Conservation (phyloP, 768 basidiomycete species). For the Dacryopinax primogenitus region DNA sequence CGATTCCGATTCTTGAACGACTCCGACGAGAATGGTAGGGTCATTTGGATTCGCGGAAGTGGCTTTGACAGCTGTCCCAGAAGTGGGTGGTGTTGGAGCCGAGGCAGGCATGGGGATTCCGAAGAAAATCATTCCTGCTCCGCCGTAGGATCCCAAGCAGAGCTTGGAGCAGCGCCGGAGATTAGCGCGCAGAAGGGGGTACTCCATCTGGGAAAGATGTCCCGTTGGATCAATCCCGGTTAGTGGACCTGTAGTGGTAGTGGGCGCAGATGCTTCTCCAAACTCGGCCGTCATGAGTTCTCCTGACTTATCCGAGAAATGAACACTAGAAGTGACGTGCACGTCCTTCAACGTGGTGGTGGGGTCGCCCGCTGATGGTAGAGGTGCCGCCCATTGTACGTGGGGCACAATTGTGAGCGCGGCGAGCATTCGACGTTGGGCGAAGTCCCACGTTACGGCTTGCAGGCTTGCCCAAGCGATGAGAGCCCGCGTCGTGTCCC, state of each 20-base stretch:
- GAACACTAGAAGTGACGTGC: constrained; percentile 58
- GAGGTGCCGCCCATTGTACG: constrained; percentile 17
- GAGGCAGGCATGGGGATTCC: constrained; percentile 37
- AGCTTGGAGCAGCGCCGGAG: constrained; percentile 71
- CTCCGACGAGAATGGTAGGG: constrained; percentile 42
- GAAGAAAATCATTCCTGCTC: constrained; percentile 68
- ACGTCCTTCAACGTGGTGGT: constrained; percentile 23
- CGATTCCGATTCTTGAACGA: constrained; percentile 58
- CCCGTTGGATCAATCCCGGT: neutral
- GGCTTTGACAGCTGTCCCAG: neutral
- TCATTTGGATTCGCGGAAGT: neutral
- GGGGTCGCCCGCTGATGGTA: neutral
- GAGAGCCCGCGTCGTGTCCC: constrained; percentile 54
- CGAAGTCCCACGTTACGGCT: constrained; percentile 68
- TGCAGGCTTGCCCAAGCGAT: constrained; percentile 72
- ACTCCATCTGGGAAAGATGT: neutral
- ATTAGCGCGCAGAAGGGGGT: constrained; percentile 40
- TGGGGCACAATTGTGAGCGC: constrained; percentile 49
- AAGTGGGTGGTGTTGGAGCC: neutral
- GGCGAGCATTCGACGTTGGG: constrained; percentile 57
- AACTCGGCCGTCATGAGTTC: constrained; percentile 74
- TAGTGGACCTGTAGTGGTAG: neutral
- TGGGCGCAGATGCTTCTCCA: constrained; percentile 35
- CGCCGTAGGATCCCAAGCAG: constrained; percentile 74
- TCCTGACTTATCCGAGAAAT: constrained; percentile 47